These are phyloP conservation scores for Trifolium dubium DNA, from an alignment of 306 rosid genomes.

Conservation along the genomic window DNA sequence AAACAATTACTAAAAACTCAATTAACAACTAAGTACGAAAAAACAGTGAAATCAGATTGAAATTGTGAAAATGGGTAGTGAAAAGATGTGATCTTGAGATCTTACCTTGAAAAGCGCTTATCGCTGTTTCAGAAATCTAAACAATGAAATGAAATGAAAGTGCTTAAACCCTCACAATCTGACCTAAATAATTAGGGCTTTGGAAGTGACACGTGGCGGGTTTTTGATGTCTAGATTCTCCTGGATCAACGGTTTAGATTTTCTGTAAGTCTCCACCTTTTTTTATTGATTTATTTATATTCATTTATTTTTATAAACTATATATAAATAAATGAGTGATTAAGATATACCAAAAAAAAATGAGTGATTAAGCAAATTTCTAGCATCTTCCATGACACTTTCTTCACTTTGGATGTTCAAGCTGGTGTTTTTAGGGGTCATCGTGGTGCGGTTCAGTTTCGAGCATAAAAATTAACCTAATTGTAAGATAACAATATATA, in stretches of 20 bases:
- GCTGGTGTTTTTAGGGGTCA: no score
- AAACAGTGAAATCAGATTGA: conserved; percentile 14
- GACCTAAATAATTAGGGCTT: conserved; percentile 31
- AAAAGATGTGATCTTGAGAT: conserved; percentile 35
- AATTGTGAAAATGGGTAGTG: neutral
- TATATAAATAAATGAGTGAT: no score
- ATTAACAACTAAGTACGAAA: neutral
- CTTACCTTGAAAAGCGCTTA: conserved; percentile 15
- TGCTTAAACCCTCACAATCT: conserved; percentile 31
- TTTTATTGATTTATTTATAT: neutral
- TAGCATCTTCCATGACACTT: no score
- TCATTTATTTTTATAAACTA: no score
- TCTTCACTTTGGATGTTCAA: no score
- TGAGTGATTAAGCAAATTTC: no score
- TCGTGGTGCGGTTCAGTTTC: no score
- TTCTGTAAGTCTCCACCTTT: neutral
- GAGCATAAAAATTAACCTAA: no score
- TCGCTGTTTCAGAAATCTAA: neutral
- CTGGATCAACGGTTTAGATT: conserved; percentile 9
- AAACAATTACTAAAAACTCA: neutral
- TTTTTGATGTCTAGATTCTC: neutral
- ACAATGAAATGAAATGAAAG: neutral
- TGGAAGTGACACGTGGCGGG: conserved; percentile 33
- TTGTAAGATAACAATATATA: no score
- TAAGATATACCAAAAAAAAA: no score